Base-by-base conservation (phyloP, 306 rosid genomes). In the Cyamopsis tetragonoloba region DNA sequence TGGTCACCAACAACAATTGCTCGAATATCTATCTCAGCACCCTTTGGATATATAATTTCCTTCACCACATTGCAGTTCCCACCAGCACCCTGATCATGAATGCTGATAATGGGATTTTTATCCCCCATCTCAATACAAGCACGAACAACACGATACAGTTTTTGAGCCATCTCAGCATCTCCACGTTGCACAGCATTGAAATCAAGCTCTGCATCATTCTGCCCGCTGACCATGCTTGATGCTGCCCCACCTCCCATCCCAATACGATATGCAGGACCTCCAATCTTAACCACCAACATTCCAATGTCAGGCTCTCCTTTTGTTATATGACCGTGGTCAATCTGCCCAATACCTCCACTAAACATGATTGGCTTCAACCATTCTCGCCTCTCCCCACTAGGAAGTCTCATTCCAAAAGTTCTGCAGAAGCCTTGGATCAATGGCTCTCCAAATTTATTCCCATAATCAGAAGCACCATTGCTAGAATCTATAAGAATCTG, bases 211-310 rank as follows among this genome's bases (percentile, higher is more conserved):
- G 86, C 95, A 13, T 85, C 92, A 76, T 92, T 92, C 77, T 92
- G 96, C n/a, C 95, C 98, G 71, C 98, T 89, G 31, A 89, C 96
- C 98, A 89, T 89, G 79, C 98, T 92, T 0, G 98, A 89, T 20
- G 98, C 98, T 47, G 95, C 98, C 56, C 98, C 98, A 9, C 98
- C 96, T 56, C 96, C 98, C 95, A 92, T 89, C 43, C 98, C 96
- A 68, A 89, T 92, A 20, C 95, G 96, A 74, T 92, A 92, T 17
- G 98, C 95, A 9, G 98, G 98, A 28, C 98, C 98, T 77, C 98
- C 98, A 84, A 92, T 85, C 85, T 91, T 91, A 6, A 91, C 89
- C 72, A 91, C 97, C 71, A 91, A 47, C 96, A 91, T 91, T 26
- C 89, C 97, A 68, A 88, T 81, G 11, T 88, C 89, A 49, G 97